Percentiles rank a stretch among this genome's conserved stretches.
These are phyloP conservation scores for Talaromyces sp. DNA, from an alignment of 2,329 filamentous ascomycete genomes.

Conservation along the genomic window DNA sequence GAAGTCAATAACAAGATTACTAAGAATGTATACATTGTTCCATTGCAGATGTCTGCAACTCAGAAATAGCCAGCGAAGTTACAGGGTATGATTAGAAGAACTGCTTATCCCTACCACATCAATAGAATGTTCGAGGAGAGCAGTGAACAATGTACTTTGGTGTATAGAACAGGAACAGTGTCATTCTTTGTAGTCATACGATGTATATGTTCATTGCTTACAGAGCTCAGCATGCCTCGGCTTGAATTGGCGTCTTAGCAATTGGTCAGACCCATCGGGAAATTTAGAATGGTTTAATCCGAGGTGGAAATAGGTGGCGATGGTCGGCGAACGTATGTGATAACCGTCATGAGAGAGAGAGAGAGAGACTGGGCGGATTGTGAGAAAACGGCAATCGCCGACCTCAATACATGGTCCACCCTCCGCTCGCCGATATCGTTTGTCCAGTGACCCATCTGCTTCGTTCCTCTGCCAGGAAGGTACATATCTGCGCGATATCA, in stretches of 20 bases:
- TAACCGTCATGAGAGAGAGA: not conserved
- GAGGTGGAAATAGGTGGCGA: not conserved
- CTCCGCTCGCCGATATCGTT: conserved; percentile 15
- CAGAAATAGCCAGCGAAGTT: not conserved
- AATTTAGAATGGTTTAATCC: not conserved
- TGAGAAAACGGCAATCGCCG: not conserved
- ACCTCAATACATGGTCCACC: conserved; percentile 1
- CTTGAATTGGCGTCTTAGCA: not conserved
- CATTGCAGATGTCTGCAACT: not conserved
- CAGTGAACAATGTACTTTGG: not conserved
- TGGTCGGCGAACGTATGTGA: not conserved
- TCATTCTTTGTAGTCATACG: not conserved
- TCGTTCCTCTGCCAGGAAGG: conserved; percentile 19
- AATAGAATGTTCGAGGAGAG: not conserved
- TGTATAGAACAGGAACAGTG: not conserved
- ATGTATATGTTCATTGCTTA: not conserved
- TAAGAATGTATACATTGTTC: too few relatives aligned
- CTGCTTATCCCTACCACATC: not conserved
- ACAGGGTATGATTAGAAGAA: not conserved
- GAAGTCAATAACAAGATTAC: not conserved
- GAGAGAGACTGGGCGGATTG: not conserved
- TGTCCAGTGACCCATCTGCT: conserved; percentile 20
- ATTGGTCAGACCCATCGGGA: too few relatives aligned
- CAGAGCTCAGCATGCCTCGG: not conserved
- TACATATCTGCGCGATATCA: conserved; percentile 20